Percentiles rank a stretch among this genome's conserved stretches.
Conservation (phyloP, 2,329 filamentous ascomycete species). For the Pyrenophora seminiperda region DNA sequence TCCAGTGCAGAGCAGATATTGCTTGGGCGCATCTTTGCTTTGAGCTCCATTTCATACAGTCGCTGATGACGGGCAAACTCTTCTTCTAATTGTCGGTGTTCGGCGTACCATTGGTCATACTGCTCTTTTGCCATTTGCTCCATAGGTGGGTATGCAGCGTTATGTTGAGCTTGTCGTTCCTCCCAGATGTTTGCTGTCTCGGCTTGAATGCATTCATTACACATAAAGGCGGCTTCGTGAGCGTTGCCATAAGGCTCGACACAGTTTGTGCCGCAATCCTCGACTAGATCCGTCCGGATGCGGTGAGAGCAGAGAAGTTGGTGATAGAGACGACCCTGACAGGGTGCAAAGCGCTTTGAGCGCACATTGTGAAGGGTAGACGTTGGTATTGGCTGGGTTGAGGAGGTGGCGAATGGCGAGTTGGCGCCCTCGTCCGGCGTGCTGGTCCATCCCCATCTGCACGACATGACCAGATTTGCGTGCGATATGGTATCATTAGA, state of each 20-base stretch:
- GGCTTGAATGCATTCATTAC: conserved; percentile 41
- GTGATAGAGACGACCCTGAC: conserved; percentile 44
- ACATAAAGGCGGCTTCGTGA: conserved; percentile 33
- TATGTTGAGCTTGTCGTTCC: conserved; percentile 34
- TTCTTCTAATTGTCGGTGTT: conserved; percentile 35
- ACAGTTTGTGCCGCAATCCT: conserved; percentile 45
- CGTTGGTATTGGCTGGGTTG: conserved; percentile 13
- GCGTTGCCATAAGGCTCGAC: conserved; percentile 34
- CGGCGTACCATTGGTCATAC: conserved; percentile 41
- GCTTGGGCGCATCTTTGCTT: conserved; percentile 31
- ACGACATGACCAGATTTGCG: conserved; percentile 40
- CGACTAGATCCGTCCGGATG: conserved; percentile 44
- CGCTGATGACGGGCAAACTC: conserved; percentile 34
- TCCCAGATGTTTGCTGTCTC: conserved; percentile 38
- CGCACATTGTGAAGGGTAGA: conserved; percentile 29
- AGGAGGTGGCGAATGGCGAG: conserved; percentile 9
- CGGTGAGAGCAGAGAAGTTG: conserved; percentile 45
- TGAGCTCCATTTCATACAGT: conserved; percentile 35
- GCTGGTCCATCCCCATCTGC: conserved; percentile 43
- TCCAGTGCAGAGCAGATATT: conserved; percentile 39
- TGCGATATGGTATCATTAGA: conserved; percentile 44
- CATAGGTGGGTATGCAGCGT: conserved; percentile 34
- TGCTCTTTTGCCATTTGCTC: conserved; percentile 40
- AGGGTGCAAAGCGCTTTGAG: conserved; percentile 40
- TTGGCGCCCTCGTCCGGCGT: conserved; percentile 27